A percentile compares a stretch with the other conserved stretches of the same genome.
phyloP scores from a whole-genome alignment of 441 rosid genomes.

The Populus hybrid region DNA sequence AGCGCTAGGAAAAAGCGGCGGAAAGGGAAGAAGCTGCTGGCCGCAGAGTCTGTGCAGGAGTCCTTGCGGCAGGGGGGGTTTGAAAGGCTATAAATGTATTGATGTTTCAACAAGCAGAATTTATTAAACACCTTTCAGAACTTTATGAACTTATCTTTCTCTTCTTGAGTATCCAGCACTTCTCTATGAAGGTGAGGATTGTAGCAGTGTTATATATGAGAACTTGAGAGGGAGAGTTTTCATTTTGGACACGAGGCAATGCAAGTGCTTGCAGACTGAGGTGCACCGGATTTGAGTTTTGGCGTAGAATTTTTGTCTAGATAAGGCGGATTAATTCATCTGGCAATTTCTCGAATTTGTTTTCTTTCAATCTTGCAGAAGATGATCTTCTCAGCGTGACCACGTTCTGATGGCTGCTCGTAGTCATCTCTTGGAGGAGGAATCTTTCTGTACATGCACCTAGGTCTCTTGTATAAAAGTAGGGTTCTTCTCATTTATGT shows the following conservation, averaged over 20 bases:
- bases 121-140: no score
- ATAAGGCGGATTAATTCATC: neutral
- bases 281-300: no score
- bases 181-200: neutral
- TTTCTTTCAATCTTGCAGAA: neutral
- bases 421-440: neutral
- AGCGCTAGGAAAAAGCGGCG: no score
- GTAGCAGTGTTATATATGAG: neutral
- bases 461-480: no score
- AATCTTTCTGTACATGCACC: neutral
- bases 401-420: neutral
- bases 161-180: neutral
- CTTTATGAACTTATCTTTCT: no score
- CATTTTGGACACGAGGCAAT: neutral
- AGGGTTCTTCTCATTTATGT: neutral
- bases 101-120: no score
- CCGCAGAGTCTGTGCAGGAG: no score
- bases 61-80: no score
- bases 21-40: no score
- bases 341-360: neutral
- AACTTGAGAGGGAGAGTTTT: neutral
- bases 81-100: no score
- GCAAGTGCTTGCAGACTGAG: neutral
- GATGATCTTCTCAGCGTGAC: neutral
- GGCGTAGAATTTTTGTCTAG: no score